A percentile compares a stretch with the other conserved stretches of the same genome.
These are phyloP conservation scores for Brachypodium distachyon DNA, from an alignment of 202 grass and related monocot species.

Conservation along the genomic window DNA sequence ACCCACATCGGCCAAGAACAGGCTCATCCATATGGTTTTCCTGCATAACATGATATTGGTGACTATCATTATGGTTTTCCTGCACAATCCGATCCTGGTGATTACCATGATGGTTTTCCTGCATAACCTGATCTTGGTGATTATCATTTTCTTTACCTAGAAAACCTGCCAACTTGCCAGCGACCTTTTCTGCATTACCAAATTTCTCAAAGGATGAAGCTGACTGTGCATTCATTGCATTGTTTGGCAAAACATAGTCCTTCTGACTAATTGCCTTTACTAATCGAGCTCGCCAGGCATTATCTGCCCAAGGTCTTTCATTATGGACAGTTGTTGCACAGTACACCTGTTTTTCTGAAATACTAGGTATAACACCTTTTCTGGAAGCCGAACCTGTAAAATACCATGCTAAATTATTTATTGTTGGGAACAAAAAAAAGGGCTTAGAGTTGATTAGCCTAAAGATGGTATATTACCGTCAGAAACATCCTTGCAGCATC, in stretches of 20 bases:
- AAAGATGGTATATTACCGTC: slow-evolving; percentile 19
- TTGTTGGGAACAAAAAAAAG: neutral
- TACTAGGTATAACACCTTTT: slow-evolving; percentile 21
- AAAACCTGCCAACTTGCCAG: slow-evolving; percentile 13
- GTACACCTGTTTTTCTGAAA: slow-evolving; percentile 26
- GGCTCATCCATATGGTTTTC: slow-evolving; percentile 9
- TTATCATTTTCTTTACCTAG: slow-evolving; percentile 7
- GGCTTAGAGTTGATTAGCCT: neutral
- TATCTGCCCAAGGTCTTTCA: slow-evolving; percentile 21
- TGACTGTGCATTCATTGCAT: slow-evolving; percentile 11
- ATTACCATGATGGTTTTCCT: slow-evolving; percentile 7
- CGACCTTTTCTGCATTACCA: slow-evolving; percentile 1
- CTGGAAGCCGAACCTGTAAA: slow-evolving; percentile 28
- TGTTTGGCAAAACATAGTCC: slow-evolving; percentile 11
- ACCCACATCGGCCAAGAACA: neutral
- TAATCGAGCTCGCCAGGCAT: slow-evolving; percentile 45
- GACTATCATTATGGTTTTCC: neutral
- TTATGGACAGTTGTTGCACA: slow-evolving; percentile 14
- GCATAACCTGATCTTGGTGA: slow-evolving; percentile 8
- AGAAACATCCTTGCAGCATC: slow-evolving; percentile 25
- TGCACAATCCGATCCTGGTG: slow-evolving; percentile 7
- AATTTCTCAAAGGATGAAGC: slow-evolving; percentile 1
- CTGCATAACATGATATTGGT: slow-evolving; percentile 13
- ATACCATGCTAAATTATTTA: neutral
- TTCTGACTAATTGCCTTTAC: slow-evolving; percentile 27